Evolutionary conservation across 1,284 basidiomycete species (phyloP).

Genomic region (Meripilus lineatus): DNA sequence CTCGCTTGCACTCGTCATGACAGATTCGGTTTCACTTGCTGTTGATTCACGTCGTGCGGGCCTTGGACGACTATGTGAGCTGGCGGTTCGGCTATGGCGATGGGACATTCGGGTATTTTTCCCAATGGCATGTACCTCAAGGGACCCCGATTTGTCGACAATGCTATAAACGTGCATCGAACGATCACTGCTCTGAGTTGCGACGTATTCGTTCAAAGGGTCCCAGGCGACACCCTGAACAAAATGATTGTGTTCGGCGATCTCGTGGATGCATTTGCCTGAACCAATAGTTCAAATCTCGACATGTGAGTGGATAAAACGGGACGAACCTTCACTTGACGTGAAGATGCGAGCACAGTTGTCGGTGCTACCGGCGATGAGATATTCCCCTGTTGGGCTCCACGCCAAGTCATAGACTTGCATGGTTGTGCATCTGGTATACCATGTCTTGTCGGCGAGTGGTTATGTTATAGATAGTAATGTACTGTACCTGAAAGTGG

Average conservation of each 20-base stretch:
- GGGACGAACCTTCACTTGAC: constrained; percentile 59
- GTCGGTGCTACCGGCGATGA: constrained; percentile 94
- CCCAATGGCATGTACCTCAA: constrained; percentile 83
- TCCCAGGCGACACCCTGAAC: constrained; percentile 98
- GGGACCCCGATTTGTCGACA: constrained; percentile 67
- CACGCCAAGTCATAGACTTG: constrained; percentile 98
- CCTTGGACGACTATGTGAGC: constrained; percentile 50
- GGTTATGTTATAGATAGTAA: not conserved
- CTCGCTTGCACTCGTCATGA: constrained; percentile 50
- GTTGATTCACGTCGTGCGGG: constrained; percentile 68
- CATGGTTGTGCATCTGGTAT: constrained; percentile 74
- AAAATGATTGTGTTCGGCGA: constrained; percentile 89
- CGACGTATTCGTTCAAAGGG: constrained; percentile 90
- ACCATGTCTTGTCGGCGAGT: too few species aligned
- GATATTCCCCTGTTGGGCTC: constrained; percentile 92
- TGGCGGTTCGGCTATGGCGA: constrained; percentile 63
- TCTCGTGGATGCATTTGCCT: constrained; percentile 81
- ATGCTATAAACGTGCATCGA: constrained; percentile 88
- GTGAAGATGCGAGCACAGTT: constrained; percentile 89
- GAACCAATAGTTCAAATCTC: constrained; percentile 8
- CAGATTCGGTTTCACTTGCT: constrained; percentile 69
- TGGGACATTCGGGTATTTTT: constrained; percentile 74
- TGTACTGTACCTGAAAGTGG: constrained; percentile 69
- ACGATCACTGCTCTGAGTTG: constrained; percentile 90
- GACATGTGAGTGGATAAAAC: constrained; percentile 4